A percentile compares a stretch with the other conserved stretches of the same genome.
Evolutionary conservation across 1,284 basidiomycete species (phyloP).

Genomic region (Ustilago crameri): DNA sequence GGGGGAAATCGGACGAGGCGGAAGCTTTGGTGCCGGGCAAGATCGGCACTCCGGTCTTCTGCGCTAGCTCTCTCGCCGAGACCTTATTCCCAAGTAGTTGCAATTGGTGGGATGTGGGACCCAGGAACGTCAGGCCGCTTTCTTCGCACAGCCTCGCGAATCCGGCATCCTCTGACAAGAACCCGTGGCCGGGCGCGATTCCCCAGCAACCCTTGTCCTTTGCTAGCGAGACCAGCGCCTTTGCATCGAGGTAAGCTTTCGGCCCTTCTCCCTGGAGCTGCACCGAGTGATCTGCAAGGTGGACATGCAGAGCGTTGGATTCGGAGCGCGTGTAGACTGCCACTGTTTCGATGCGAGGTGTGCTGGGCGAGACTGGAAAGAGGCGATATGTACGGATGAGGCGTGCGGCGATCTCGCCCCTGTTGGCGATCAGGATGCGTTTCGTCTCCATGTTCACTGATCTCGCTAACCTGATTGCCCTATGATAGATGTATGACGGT

Average conservation of each 20-base stretch:
- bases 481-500: too few relatives aligned
- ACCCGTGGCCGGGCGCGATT: conserved; percentile 40
- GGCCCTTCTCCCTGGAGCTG: conserved; percentile 60
- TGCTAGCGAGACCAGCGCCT: conserved; percentile 71
- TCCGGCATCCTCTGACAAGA: conserved; percentile 30
- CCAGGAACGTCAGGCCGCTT: conserved; percentile 23
- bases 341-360: conserved; percentile 20
- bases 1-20: not conserved
- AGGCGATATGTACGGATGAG: conserved; percentile 41
- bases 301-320: conserved; percentile 31
- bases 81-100: conserved; percentile 31
- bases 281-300: conserved; percentile 9
- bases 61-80: conserved; percentile 19
- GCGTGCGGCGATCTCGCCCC: conserved; percentile 52
- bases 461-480: too few relatives aligned
- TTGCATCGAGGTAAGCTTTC: conserved; percentile 49
- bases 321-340: conserved; percentile 36
- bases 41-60: conserved; percentile 12
- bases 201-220: conserved; percentile 71
- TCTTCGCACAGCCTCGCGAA: conserved; percentile 34
- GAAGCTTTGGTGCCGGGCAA: conserved; percentile 17
- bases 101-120: conserved; percentile 20
- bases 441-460: conserved; percentile 1
- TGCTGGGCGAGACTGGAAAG: conserved; percentile 19
- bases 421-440: conserved; percentile 66